phyloP scores from a whole-genome alignment of 139 green algal genomes.

The Tetraselmis striata region DNA sequence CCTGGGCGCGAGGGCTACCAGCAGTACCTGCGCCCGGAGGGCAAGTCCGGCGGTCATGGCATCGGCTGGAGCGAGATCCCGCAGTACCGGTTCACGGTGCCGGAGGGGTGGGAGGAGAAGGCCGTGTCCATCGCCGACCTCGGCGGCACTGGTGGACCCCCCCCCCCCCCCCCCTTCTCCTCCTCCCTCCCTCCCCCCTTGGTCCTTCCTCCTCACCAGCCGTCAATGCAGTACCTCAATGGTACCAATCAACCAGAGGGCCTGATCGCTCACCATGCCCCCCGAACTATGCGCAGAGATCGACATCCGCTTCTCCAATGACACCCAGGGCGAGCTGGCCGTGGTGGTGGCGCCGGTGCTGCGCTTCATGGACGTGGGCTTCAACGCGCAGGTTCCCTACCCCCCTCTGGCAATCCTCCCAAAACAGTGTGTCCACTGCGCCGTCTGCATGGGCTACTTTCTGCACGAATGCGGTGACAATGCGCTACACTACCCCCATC shows the following conservation, averaged over 20 bases:
- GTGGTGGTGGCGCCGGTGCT: constrained; percentile 88
- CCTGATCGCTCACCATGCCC: too few species aligned
- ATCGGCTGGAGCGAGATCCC: constrained; percentile 91
- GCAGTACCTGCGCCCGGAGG: constrained; percentile 72
- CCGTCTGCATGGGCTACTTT: too few species aligned
- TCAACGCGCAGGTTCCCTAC: constrained; percentile 34
- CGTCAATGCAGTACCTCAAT: too few species aligned
- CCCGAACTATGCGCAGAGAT: constrained; percentile 70
- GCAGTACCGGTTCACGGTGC: constrained; percentile 77
- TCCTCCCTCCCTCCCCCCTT: too few species aligned
- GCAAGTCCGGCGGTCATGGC: constrained; percentile 78
- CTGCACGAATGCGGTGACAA: too few species aligned
- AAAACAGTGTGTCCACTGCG: too few species aligned
- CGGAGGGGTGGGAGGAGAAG: constrained; percentile 68
- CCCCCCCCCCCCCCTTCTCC: too few species aligned
- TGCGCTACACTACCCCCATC: too few species aligned
- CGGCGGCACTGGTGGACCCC: constrained; percentile 63
- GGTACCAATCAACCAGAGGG: too few species aligned
- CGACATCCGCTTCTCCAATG: constrained; percentile 73
- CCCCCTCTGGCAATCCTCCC: too few species aligned
- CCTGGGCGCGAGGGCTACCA: constrained; percentile 57
- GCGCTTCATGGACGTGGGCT: constrained; percentile 60
- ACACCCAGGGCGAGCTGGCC: constrained; percentile 58
- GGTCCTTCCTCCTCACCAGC: too few species aligned
- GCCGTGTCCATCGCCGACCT: constrained; percentile 95